These are phyloP conservation scores for Magnusiomyces tetraspermus DNA, from an alignment of 1,139 yeast species.

Conservation along the genomic window DNA sequence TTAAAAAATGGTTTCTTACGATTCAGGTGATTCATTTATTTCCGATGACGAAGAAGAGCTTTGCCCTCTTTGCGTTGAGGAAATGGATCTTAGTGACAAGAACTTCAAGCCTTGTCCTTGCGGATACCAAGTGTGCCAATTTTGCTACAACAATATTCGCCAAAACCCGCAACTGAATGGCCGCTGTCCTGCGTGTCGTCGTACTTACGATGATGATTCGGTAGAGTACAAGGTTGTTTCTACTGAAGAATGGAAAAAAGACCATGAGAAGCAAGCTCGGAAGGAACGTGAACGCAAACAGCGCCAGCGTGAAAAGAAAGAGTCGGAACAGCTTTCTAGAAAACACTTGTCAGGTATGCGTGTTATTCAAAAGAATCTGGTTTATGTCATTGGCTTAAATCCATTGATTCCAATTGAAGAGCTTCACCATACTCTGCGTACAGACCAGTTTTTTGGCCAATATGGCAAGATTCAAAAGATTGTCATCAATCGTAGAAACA, in stretches of 20 bases:
- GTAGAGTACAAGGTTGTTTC: constrained; percentile 80
- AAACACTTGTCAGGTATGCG: constrained; percentile 95
- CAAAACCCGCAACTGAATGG: constrained; percentile 76
- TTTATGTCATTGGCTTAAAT: constrained; percentile 90
- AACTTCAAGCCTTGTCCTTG: constrained; percentile 98
- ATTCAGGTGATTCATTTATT: constrained; percentile 42
- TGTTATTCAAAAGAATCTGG: constrained; percentile 94
- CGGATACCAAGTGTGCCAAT: constrained; percentile 97
- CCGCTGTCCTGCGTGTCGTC: constrained; percentile 94
- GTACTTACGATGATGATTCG: constrained; percentile 84
- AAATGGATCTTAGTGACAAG: constrained; percentile 86
- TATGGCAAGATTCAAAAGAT: constrained; percentile 93
- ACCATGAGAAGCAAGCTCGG: constrained; percentile 17
- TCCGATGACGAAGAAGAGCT: constrained; percentile 76
- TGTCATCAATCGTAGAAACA: constrained; percentile 72
- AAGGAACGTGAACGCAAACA: constrained; percentile 56
- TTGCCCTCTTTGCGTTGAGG: constrained; percentile 84
- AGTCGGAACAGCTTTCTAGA: constrained; percentile 61
- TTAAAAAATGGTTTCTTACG: constrained; percentile 18
- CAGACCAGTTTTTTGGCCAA: constrained; percentile 95
- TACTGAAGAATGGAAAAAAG: constrained; percentile 51
- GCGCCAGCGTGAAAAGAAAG: constrained; percentile 85
- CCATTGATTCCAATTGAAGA: constrained; percentile 90
- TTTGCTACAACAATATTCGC: constrained; percentile 92
- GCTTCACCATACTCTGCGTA: constrained; percentile 69